These are phyloP conservation scores for Protomyces inundatus DNA, from an alignment of 1,139 yeast species.

Conservation along the genomic window DNA sequence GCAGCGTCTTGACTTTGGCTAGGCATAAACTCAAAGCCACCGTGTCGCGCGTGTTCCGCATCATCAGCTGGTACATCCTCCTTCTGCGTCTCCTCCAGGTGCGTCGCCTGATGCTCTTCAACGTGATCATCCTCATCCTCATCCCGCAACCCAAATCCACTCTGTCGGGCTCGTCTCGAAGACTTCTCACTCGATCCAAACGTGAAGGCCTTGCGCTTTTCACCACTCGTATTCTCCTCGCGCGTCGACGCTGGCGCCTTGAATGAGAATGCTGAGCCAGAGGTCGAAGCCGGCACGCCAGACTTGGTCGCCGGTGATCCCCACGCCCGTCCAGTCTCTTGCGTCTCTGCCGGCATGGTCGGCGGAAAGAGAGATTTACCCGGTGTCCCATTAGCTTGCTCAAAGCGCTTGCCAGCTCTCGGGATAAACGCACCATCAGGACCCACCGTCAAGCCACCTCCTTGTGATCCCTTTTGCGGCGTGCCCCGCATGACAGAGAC, in stretches of 20 bases:
- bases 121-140: neutral
- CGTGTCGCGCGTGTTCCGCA: neutral
- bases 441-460: neutral
- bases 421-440: neutral
- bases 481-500: conserved; percentile 9
- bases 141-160: neutral
- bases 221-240: neutral
- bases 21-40: neutral
- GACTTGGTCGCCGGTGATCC: neutral
- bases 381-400: neutral
- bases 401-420: neutral
- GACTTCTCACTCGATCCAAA: neutral
- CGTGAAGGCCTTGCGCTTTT: neutral
- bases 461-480: neutral
- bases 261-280: neutral
- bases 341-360: neutral
- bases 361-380: neutral
- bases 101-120: too few species aligned
- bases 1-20: neutral
- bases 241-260: neutral
- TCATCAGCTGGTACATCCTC: neutral
- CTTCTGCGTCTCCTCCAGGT: neutral
- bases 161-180: neutral
- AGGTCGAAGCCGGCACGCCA: neutral
- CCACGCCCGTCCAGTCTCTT: neutral